These are phyloP conservation scores for Penicillium paxilli DNA, from an alignment of 495 filamentous ascomycete species.

Conservation along the genomic window DNA sequence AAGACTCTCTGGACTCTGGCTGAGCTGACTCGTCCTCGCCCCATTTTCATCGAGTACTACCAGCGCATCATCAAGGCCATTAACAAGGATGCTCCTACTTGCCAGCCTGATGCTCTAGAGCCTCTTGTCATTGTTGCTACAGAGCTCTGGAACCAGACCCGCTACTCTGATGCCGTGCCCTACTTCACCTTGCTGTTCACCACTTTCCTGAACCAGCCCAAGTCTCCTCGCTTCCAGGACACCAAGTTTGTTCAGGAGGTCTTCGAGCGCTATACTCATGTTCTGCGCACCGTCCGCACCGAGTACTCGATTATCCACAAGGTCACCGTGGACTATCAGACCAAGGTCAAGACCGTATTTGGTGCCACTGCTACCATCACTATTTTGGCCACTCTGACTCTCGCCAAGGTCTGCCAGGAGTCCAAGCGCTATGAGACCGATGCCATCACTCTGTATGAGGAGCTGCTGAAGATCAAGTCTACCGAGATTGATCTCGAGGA, in stretches of 20 bases:
- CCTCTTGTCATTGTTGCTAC: conserved; percentile 37
- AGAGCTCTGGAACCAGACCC: conserved; percentile 36
- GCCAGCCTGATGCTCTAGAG: conserved; percentile 35
- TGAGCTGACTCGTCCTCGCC: conserved; percentile 33
- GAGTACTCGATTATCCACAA: conserved; percentile 33
- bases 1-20: conserved; percentile 37
- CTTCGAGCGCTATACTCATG: conserved; percentile 34
- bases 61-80: conserved; percentile 33
- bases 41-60: conserved; percentile 38
- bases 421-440: conserved; percentile 34
- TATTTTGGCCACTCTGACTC: conserved; percentile 33
- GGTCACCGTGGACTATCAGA: conserved; percentile 32
- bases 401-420: conserved; percentile 39
- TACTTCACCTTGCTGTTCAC: conserved; percentile 36
- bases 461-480: conserved; percentile 29
- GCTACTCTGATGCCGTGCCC: conserved; percentile 33
- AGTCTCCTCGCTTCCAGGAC: conserved; percentile 32
- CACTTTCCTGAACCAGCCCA: conserved; percentile 29
- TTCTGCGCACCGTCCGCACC: conserved; percentile 30
- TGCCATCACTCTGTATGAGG: conserved; percentile 32
- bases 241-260: conserved; percentile 29
- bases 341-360: conserved; percentile 32
- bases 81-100: conserved; percentile 34
- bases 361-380: conserved; percentile 35
- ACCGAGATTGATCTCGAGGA: conserved; percentile 33